Base-by-base conservation (phyloP, 495 filamentous ascomycete genomes). In the Penicillium arizonense region DNA sequence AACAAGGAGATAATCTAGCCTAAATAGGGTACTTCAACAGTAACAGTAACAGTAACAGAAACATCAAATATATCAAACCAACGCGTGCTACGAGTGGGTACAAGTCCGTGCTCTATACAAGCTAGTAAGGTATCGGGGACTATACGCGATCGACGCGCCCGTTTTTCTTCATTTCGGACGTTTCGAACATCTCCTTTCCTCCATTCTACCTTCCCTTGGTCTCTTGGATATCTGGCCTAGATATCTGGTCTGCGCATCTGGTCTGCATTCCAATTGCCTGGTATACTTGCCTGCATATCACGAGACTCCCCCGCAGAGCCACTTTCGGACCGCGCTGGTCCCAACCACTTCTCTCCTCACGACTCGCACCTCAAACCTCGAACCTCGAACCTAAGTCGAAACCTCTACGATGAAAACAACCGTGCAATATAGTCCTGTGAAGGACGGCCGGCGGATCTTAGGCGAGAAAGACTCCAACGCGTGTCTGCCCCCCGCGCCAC, bases 381-480 rank as follows among this genome's bases (percentile, higher is more conserved):
- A 44, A 10, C 34, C 28, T 44, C 36, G 14, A 39, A 12, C 40
- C 20, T 10, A 37, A 24, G 24, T 16, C 33, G 33, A 38, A 24
- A 32, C 4, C 59, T 50, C 28, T 40, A 59, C 6, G 36, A 72
- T 73, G 70, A 62, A 69, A 35, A 50, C 64, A 3, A 57, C 62
- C 20, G 42, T 62, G 20, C 64, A 62, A 42, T 54, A 63, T 55
- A 76, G 68, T 57, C 72, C 74, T 5, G 48, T 71, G 45, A 77
- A 76, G 56, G 70, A 74, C 18, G 73, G 69, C 35, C 65, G 74
- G 53, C 74, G 69, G 20, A 67, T 77, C 26, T 70, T 77, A 47
- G 70, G 74, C 26, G 72, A 74, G 44, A 77, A 74, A 55, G 67
- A 68, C 55, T 51, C 65, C 62, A 77, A 77, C 72, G 73, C 74